Base-by-base conservation (phyloP, 768 basidiomycete species). In the Vararia minispora region DNA sequence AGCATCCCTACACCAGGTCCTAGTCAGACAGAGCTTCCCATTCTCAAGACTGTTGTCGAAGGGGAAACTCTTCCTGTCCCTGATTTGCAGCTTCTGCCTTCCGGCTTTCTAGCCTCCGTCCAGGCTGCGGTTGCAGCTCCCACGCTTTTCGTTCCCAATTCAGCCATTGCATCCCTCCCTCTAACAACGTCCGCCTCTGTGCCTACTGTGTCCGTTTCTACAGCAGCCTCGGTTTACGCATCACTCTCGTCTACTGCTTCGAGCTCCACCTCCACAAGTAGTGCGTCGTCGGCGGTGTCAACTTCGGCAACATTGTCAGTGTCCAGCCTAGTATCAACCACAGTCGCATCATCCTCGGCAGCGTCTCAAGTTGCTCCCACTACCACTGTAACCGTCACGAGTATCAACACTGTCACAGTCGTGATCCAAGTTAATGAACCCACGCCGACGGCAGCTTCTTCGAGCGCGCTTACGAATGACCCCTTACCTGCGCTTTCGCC, bases 1-100 rank as follows among this genome's bases (percentile, higher is more conserved):
- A 52, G 34, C 23, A 52, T 73, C 9, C 41, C 41, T 7, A 11
- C 34, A 16, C 29, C 43, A 12, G 28, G 37, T 12, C 30, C 43
- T 12, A 36, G 27, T 28, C 43, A 43, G 31, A 34, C 42, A 2
- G 13, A 33, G 7, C 20, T 39, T 10, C 32, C 32, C 8, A 13
- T 18, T 10, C 37, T 33, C 24, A 33, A 18, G 20, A 26, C 28
- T n/a, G 33, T 22, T 11, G 14, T 18, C 22, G 29, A 35, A 1
- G 20, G 28, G n/a, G 22, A 33, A 13, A 18, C 32, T 28, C 14
- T 39, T 12, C 22, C 21, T 1, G 2, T 27, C 16, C 17, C 21
- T 6, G 34, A 33, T 17, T 29, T 18, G 5, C 26, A 29, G 17
- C 37, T 28, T n/a, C 23, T 29, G 21, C 13, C 22, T 12, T 23